phyloP scores from a whole-genome alignment of 768 basidiomycete genomes.

The Ramaria rubella region DNA sequence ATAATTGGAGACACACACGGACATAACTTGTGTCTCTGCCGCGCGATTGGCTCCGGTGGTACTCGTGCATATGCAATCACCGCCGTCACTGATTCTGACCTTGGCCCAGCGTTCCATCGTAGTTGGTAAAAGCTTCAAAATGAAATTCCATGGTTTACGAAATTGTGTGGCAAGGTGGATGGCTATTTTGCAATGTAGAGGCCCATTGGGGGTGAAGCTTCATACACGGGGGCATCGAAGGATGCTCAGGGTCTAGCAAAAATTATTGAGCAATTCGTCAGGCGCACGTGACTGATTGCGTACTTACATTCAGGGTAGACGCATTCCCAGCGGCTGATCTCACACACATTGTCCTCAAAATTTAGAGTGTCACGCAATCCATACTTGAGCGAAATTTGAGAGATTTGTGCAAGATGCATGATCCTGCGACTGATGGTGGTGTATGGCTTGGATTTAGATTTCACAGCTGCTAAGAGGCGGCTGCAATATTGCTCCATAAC shows the following conservation, averaged over 20 bases:
- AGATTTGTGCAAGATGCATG: not conserved
- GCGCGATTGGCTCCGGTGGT: not conserved
- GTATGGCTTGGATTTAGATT: not conserved
- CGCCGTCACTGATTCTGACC: not conserved
- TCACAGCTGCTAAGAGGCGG: not conserved
- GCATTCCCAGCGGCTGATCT: not conserved
- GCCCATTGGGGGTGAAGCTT: not conserved
- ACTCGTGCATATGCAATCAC: not conserved
- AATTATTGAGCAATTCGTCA: not conserved
- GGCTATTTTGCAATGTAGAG: not conserved
- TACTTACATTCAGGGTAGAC: not conserved
- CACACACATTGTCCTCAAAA: not conserved
- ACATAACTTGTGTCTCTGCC: not conserved
- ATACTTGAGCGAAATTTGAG: not conserved
- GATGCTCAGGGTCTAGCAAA: not conserved
- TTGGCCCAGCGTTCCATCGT: not conserved
- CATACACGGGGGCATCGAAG: not conserved
- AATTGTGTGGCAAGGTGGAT: not conserved
- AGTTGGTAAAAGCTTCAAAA: not conserved
- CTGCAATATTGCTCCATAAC: not conserved
- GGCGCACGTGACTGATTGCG: not conserved
- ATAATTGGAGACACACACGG: not conserved
- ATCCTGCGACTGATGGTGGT: not conserved
- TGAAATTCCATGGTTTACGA: not conserved
- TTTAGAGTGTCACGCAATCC: not conserved